Evolutionary conservation across 2,329 filamentous ascomycete species (phyloP).

Genomic region (Microsporum audouinii): DNA sequence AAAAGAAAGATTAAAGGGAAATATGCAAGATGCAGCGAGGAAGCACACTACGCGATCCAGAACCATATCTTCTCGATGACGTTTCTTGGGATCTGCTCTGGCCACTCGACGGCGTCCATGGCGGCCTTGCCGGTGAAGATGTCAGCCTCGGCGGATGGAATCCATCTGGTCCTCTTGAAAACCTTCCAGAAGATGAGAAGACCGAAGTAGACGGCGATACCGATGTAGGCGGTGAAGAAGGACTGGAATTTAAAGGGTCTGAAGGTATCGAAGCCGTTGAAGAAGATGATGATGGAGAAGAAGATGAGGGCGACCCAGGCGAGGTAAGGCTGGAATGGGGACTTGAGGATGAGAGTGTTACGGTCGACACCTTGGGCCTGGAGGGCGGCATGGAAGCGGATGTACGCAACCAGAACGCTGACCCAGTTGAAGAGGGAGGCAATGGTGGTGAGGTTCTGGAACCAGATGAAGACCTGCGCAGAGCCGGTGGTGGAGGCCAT

Average conservation of each 20-base stretch:
- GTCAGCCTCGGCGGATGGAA: slow-evolving; percentile 16
- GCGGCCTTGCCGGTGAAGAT: slow-evolving; percentile 20
- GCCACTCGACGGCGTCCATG: slow-evolving; percentile 19
- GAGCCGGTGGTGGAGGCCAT: slow-evolving; percentile 31
- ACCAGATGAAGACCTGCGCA: slow-evolving; percentile 36
- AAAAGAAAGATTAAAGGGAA: not conserved
- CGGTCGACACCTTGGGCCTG: slow-evolving; percentile 29
- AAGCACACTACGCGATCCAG: slow-evolving; percentile 14
- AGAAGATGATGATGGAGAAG: slow-evolving; percentile 51
- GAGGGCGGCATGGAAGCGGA: slow-evolving; percentile 36
- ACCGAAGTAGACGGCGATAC: slow-evolving; percentile 30
- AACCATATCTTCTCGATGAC: slow-evolving; percentile 16
- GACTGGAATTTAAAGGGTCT: slow-evolving; percentile 28
- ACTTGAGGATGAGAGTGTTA: slow-evolving; percentile 31
- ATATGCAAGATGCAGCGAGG: not conserved
- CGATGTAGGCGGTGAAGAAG: slow-evolving; percentile 40
- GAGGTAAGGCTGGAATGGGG: slow-evolving; percentile 42
- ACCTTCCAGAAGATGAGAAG: slow-evolving; percentile 26
- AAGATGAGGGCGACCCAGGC: slow-evolving; percentile 51
- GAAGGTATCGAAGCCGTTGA: slow-evolving; percentile 47
- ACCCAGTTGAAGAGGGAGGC: slow-evolving; percentile 38
- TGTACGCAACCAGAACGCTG: slow-evolving; percentile 36
- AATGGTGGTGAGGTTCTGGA: slow-evolving; percentile 35
- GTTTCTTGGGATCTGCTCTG: slow-evolving; percentile 14
- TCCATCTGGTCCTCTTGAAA: slow-evolving; percentile 16